Conservation (phyloP, 2,329 filamentous ascomycete species). For the Diaporthe sp. region DNA sequence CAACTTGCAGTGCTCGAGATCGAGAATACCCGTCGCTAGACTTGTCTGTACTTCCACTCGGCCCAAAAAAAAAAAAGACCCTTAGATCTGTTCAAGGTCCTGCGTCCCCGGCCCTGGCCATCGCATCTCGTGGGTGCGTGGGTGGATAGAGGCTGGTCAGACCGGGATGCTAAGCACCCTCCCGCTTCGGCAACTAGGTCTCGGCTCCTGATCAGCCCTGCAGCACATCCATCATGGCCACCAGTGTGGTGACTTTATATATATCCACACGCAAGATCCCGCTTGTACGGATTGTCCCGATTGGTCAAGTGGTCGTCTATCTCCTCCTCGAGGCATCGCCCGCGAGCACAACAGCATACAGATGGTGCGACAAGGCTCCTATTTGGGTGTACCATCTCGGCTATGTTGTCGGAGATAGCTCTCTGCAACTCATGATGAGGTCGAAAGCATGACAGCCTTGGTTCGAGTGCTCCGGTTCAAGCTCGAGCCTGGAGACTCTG, state of each 20-base stretch:
- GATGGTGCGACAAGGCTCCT: background rate
- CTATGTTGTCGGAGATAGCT: background rate
- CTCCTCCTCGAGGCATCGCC: background rate
- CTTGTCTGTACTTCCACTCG: background rate
- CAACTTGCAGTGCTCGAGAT: no score
- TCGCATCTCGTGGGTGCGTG: background rate
- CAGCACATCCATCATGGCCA: background rate
- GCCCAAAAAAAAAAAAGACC: background rate
- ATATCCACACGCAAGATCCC: background rate
- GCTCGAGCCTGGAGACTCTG: background rate
- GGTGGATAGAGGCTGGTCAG: background rate
- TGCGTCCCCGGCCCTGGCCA: background rate
- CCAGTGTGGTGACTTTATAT: background rate
- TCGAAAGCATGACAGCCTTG: background rate
- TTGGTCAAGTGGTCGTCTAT: background rate
- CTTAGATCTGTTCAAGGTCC: background rate
- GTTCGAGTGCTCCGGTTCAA: background rate
- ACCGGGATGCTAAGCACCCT: constrained; percentile 1
- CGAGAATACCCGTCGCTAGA: background rate
- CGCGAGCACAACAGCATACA: background rate
- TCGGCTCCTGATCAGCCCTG: constrained; percentile 18
- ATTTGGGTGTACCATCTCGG: background rate
- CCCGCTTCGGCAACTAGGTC: constrained; percentile 17
- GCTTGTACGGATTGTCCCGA: background rate
- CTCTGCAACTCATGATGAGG: background rate